Evolutionary conservation across 106 monocot genomes (phyloP), one percentile per base, ranked within the genome.

Genomic region (Allium sativum): DNA sequence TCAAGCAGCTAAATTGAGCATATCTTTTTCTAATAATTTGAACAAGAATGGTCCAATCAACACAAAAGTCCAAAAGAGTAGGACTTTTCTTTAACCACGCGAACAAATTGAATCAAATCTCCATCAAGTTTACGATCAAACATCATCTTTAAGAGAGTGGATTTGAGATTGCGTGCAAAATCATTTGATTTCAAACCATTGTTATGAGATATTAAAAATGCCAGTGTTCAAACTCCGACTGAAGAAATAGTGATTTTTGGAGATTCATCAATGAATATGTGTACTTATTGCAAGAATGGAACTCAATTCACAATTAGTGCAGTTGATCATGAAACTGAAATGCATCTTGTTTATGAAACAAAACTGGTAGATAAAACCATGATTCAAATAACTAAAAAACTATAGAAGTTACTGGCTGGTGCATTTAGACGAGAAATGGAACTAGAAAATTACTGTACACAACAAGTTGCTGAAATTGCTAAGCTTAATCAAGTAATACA

Each of bases 71-170:
- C 57, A 20, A 48, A 44, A 44, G 55, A 65, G 44, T 46, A 82
- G 55, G 17, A 78, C 45, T 64, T 73, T 44, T 13, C 41, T 64
- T 53, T 55, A 44, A 70, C 70, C 78, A 71, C 67, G 86, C 61
- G 84, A 84, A 48, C 68, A 80, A 10, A 73, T 99, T 11, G 98
- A 74, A 64, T 74, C 76, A 52, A 91, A 92, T 69, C 77, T 99
- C 15, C 76, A 72, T 18, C 87, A 66, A 31, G 98, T 91, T 65
- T 92, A 78, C 18, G 77, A 74, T 48, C 73, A 70, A 42, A 78
- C 48, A 47, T 66, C 73, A 18, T 57, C 75, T 64, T 44, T 76
- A 45, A 81, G 88, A 50, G 77, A 74, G 66, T 79, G 18, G 78
- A 68, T 58, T 74, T 92, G 57, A 78, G 76, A 44, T 79, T 85